Base-by-base conservation (phyloP, 208 protist species). In the Crithidia bombi region DNA sequence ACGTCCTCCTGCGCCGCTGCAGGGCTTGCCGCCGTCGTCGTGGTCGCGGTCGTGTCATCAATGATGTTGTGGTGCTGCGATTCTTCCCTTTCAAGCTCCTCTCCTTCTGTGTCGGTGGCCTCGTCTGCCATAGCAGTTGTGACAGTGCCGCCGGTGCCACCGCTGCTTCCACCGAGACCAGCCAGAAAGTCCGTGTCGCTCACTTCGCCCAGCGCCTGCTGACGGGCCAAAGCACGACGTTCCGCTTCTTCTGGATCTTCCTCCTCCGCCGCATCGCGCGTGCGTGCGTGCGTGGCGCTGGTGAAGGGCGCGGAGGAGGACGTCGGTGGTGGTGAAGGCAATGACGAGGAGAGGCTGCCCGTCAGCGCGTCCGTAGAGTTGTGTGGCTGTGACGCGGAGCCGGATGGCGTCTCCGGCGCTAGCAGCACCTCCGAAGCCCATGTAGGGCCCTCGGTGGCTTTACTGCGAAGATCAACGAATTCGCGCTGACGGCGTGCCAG, bases 181-280 rank as follows among this genome's bases (percentile, higher is more conserved):
- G 84, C 54, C 5, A 96, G 72, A 56, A 96, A 96, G 67, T 92
- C 91, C 75, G 90, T 81, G 44, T 96, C 91, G 55, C 79, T 86
- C 38, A 96, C 85, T 10, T 69, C 65, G 1, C 87, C 87, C 12
- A 96, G 75, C 41, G 66, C 69, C 65, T 89, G 73, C 71, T 96
- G 91, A 58, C 81, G 73, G 51, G 69, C 79, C 44, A 90, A 58
- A 11, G 83, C 82, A n/a, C 11, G 43, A 30, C 57, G 64, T 49
- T 72, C 79, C 30, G 23, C 55, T 2, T 69, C 69, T 50, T 69
- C 63, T 19, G 30, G 36, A 1, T 39, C 46, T 2, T n/a, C 28
- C 30, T 66, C 41, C 10, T 6, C 5, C n/a, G 32, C 14, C 41
- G 10, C 35, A 33, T 35, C 56, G 33, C n/a, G n/a, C n/a, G n/a